Conservation (phyloP, 2,329 filamentous ascomycete genomes). For the Colletotrichum kahawae region DNA sequence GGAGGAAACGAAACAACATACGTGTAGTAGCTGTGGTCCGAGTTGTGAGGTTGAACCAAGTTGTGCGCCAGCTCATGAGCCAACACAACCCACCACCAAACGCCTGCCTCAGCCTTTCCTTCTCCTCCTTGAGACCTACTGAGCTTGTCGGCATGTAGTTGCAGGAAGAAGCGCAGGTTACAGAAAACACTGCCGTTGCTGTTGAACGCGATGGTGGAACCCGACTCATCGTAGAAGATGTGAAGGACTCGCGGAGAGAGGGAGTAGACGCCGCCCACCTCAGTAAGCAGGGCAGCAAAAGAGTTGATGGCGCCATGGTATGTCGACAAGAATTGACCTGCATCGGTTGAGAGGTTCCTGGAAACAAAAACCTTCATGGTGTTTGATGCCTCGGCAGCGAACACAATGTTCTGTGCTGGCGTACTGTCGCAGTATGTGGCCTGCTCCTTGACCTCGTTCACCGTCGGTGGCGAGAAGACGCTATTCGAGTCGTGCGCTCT, state of each 20-base stretch:
- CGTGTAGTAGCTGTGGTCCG: slow-evolving; percentile 84
- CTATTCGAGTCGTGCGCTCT: slow-evolving; percentile 75
- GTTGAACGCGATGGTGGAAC: slow-evolving; percentile 93
- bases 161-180: slow-evolving; percentile 86
- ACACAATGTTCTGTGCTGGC: slow-evolving; percentile 74
- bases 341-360: slow-evolving; percentile 53
- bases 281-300: slow-evolving; percentile 73
- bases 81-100: slow-evolving; percentile 95
- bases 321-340: slow-evolving; percentile 62
- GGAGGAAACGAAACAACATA: slow-evolving; percentile 39
- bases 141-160: slow-evolving; percentile 70
- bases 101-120: slow-evolving; percentile 68
- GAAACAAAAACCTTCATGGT: slow-evolving; percentile 77
- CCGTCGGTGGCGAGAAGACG: slow-evolving; percentile 75
- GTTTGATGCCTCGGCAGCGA: slow-evolving; percentile 71
- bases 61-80: slow-evolving; percentile 98
- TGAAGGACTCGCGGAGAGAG: slow-evolving; percentile 74
- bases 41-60: slow-evolving; percentile 77
- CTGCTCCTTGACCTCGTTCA: slow-evolving; percentile 79
- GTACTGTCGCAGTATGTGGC: slow-evolving; percentile 85
- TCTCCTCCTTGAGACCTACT: slow-evolving; percentile 36
- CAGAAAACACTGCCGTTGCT: slow-evolving; percentile 86
- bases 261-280: slow-evolving; percentile 75
- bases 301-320: slow-evolving; percentile 68
- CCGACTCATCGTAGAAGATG: slow-evolving; percentile 83